These are phyloP conservation scores for Chalara sp. DNA, from an alignment of 2,329 filamentous ascomycete species.

Conservation along the genomic window DNA sequence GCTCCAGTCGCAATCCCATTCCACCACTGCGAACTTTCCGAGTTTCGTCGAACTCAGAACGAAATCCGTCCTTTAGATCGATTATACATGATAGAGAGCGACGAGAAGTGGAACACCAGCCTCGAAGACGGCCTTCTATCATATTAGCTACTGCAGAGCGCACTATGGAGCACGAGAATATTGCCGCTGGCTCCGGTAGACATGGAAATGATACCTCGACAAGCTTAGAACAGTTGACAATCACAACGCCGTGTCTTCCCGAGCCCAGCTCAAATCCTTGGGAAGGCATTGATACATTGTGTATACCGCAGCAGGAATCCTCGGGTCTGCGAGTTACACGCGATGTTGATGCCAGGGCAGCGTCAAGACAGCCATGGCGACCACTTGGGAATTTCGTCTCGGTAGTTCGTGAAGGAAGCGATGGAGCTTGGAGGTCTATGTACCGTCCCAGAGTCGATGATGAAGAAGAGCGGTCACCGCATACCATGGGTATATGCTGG, in stretches of 20 bases:
- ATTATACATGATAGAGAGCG: conserved; percentile 10
- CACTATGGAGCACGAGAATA: conserved; percentile 12
- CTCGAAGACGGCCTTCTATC: conserved; percentile 19
- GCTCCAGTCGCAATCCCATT: too few relatives aligned
- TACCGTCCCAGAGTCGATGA: not conserved
- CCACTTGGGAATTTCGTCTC: too few relatives aligned
- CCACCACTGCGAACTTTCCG: too few relatives aligned
- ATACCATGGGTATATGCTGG: conserved; percentile 57
- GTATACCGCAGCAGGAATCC: conserved; percentile 11
- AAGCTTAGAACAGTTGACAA: conserved; percentile 16
- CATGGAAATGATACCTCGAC: conserved; percentile 19
- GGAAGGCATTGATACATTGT: conserved; percentile 36
- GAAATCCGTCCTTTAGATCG: not conserved
- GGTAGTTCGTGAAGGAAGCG: too few relatives aligned
- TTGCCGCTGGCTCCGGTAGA: conserved; percentile 7
- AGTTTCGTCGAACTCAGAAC: too few relatives aligned
- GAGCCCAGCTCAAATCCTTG: conserved; percentile 35
- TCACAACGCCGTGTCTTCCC: conserved; percentile 20
- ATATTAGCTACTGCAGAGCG: conserved; percentile 20
- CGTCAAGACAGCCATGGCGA: too few relatives aligned
- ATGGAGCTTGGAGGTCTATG: too few relatives aligned
- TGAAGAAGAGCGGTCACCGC: conserved; percentile 34
- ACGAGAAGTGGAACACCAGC: conserved; percentile 8
- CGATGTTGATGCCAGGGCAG: conserved; percentile 15
- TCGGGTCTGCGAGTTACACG: conserved; percentile 19